A percentile compares a stretch with the other conserved stretches of the same genome.
Evolutionary conservation across 1,284 basidiomycete genomes (phyloP).

Genomic region (Naganishia sp.): DNA sequence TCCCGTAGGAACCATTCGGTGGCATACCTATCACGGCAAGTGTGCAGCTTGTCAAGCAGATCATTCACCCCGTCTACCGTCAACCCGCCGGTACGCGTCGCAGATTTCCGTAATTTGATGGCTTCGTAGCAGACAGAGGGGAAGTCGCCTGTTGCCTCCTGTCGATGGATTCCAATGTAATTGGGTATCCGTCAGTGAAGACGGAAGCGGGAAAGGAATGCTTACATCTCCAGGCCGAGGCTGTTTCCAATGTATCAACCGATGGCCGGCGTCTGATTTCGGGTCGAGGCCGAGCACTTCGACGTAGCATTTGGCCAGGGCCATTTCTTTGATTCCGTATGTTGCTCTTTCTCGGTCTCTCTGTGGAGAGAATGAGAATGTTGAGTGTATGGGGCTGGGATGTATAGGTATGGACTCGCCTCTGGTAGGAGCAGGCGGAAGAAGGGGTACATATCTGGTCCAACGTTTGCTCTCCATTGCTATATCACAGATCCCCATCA

Average conservation of each 20-base stretch:
- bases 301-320: constrained; percentile 84
- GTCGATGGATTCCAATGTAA: not conserved
- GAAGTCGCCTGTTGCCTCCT: constrained; percentile 68
- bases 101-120: constrained; percentile 76
- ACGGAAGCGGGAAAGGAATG: constrained; percentile 35
- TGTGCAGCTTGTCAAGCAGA: constrained; percentile 67
- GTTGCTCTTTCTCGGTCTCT: constrained; percentile 85
- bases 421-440: constrained; percentile 57
- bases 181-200: not conserved
- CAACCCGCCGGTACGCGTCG: constrained; percentile 61
- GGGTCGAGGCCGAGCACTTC: constrained; percentile 77
- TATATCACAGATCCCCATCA: constrained; percentile 18
- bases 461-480: constrained; percentile 54
- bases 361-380: constrained; percentile 54
- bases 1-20: no score
- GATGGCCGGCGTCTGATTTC: constrained; percentile 73
- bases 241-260: constrained; percentile 85
- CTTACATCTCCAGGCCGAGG: constrained; percentile 55
- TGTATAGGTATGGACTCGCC: constrained; percentile 40
- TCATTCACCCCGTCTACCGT: constrained; percentile 78
- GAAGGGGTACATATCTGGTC: constrained; percentile 57
- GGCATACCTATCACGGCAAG: constrained; percentile 31
- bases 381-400: no score
- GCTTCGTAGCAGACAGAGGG: constrained; percentile 80
- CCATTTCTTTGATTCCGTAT: constrained; percentile 88